These are phyloP conservation scores for Naganishia randhawae DNA, from an alignment of 768 basidiomycete genomes.

Conservation along the genomic window DNA sequence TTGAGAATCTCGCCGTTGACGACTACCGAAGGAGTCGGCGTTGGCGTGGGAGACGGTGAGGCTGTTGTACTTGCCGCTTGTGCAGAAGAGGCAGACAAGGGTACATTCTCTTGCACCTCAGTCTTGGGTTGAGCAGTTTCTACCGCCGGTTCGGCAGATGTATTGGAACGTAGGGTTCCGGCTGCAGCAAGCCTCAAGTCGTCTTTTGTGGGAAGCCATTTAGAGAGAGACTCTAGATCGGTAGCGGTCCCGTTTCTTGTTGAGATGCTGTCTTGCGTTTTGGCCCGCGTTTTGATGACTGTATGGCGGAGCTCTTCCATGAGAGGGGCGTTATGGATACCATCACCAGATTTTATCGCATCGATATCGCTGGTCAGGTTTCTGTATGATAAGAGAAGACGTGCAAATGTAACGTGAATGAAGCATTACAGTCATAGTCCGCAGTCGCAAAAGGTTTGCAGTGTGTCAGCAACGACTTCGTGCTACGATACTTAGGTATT, in stretches of 20 bases:
- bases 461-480: not conserved
- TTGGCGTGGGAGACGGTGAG: conserved; percentile 6
- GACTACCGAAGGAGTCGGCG: conserved; percentile 14
- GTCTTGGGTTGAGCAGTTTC: not conserved
- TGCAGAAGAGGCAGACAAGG: not conserved
- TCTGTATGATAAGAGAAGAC: conserved; percentile 51
- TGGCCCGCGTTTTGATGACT: not conserved
- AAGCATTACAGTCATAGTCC: not conserved
- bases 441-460: not conserved
- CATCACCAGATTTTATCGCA: conserved; percentile 58
- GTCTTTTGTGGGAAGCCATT: conserved; percentile 18
- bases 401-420: not conserved
- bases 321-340: conserved; percentile 20
- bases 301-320: conserved; percentile 8
- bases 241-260: not conserved
- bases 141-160: not conserved
- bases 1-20: conserved; percentile 19
- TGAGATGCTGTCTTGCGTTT: not conserved
- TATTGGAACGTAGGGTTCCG: not conserved
- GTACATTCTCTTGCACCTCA: not conserved
- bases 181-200: conserved; percentile 4
- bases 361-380: conserved; percentile 69
- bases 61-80: not conserved
- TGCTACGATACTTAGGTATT: too few relatives aligned
- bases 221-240: not conserved